Evolutionary conservation across 129 eudicot genomes (phyloP), one percentile per base, ranked within the genome.

Genomic region (Flaveria ramosissima): DNA sequence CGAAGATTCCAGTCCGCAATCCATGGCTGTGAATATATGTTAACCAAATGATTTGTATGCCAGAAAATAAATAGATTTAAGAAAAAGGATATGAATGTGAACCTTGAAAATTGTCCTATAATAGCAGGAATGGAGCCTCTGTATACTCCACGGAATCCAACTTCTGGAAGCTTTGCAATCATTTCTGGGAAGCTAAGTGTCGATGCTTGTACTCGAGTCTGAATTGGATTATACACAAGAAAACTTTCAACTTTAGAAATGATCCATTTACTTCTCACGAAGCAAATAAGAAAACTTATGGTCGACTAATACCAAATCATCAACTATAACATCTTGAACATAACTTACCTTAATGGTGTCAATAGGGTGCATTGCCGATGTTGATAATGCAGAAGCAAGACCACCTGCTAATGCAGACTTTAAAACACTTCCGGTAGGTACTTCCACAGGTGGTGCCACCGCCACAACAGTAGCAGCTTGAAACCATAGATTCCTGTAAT

Each of bases 401-500:
- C 99, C 99, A 73, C 99, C 99, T 16, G 96, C 96, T 70, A 94
- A 84, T 53, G 99, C 97, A 77, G 99, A 84, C 76, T 90, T 88
- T 21, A 94, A 64, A 82, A 94, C 96, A 78, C 87, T 94, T 78
- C 93, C 92, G 26, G 97, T 77, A 46, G 92, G 92, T 64, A 91
- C 82, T 84, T 84, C 97, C 21, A 91, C 93, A 51, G 98, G 92
- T 15, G 95, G 97, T 62, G 98, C 87, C 80, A 93, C 97, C 57
- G 97, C 96, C 72, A 89, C 98, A 27, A 93, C 99, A 9, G 97
- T 94, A 64, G 98, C 98, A 75, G 98, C 97, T 81, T 91, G 96
- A 84, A 94, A 94, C 97, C 97, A 89, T 57, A 91, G 84, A 80
- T 86, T 91, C 85, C 98, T 92, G 86, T 47, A 77, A 56, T 16